Conservation (phyloP, 768 basidiomycete genomes). For the Pisolithus tinctorius region DNA sequence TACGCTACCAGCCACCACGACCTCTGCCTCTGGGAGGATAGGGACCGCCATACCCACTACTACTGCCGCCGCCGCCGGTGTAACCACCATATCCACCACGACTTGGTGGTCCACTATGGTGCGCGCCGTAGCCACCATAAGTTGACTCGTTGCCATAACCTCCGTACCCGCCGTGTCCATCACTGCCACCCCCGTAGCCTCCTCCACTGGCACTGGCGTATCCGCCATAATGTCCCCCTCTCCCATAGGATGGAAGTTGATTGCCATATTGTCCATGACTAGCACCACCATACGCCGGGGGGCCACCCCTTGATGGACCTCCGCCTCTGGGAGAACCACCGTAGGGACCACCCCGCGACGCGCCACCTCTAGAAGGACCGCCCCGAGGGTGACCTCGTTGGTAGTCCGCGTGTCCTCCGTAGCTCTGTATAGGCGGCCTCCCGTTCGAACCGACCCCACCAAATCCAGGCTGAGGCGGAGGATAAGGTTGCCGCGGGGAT, state of each 20-base stretch:
- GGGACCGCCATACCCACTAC: constrained; percentile 19
- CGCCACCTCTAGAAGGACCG: constrained; percentile 7
- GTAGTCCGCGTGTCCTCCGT: constrained; percentile 27
- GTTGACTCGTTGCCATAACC: constrained; percentile 11
- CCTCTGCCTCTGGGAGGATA: constrained; percentile 39
- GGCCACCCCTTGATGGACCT: constrained; percentile 12
- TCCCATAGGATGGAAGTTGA: constrained; percentile 15
- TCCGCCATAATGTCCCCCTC: constrained; percentile 1
- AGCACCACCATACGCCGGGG: constrained; percentile 15
- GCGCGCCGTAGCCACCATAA: constrained; percentile 9
- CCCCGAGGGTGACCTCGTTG: constrained; percentile 23
- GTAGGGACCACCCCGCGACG: constrained; percentile 5
- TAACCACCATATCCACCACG: constrained; percentile 29
- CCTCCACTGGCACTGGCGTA: constrained; percentile 2
- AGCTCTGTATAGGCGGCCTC: constrained; percentile 22
- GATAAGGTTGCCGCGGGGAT: constrained; percentile 13
- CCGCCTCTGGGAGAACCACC: constrained; percentile 1
- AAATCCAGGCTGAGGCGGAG: constrained; percentile 20
- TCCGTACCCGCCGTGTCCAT: constrained; percentile 9
- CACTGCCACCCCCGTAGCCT: constrained; percentile 18
- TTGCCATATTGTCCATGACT: constrained; percentile 15
- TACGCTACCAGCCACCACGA: constrained; percentile 35
- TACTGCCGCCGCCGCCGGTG: constrained; percentile 36
- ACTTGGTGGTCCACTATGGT: constrained; percentile 14
- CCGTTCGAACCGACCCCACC: constrained; percentile 28